Evolutionary conservation across 768 basidiomycete species (phyloP), one percentile per base, ranked within the genome.

Genomic region (Punctularia strigosozonata): DNA sequence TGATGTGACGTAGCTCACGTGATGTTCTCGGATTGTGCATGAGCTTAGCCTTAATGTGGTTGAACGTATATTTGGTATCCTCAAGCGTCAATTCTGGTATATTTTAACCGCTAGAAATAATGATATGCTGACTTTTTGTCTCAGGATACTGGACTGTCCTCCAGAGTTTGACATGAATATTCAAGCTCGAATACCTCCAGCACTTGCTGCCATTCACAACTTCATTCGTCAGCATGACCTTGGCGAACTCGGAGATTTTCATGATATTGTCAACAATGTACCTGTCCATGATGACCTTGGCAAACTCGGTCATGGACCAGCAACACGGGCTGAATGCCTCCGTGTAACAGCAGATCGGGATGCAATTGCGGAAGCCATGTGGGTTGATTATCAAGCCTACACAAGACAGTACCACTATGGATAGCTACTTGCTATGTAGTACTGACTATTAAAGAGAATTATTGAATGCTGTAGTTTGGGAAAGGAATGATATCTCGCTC

Each of bases 191-290:
- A 41, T 64, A 24, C 48, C 49, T 23, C 36, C 46, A 15, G 57
- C 57, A 4, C 43, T 60, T 28, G 43, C 41, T 32, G 52, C 45
- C 1, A 19, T 60, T 10, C 57, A 61, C 46, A 63, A 64, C 42
- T 56, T 64, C 38, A 59, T 60, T 26, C 36, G 41, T 1, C 40
- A 37, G 2, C 44, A 58, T 46, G 59, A 63, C 38, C 50, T 50
- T 1, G 39, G 40, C 2, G 51, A 49, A 13, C 3, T 25, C 10
- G 25, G 25, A 23, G 4, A 22, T 20, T 23, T 25, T 25, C 7
- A 35, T 6, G 22, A 20, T 25, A 6, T 10, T 7, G 37, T 12
- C 23, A 10, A 5, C 17, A 6, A 12, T 14, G 19, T 35, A 10
- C 23, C 38, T 4, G 28, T 37, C 24, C 25, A n/a, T 21, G 23